phyloP scores from a whole-genome alignment of 345 rosid species.

The Geranium rotundifolium region DNA sequence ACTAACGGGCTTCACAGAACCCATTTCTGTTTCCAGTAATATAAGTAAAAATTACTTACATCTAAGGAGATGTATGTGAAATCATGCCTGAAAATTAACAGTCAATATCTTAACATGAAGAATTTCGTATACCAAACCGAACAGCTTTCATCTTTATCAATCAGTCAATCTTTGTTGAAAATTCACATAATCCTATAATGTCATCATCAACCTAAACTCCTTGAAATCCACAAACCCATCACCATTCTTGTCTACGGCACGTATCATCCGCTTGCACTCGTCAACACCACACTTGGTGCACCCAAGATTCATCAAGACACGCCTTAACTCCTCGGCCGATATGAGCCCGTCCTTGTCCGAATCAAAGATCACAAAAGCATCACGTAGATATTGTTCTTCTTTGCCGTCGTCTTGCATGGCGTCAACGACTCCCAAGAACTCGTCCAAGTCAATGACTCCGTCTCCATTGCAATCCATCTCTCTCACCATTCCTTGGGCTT shows the following conservation, averaged over 20 bases:
- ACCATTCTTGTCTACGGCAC: conserved; percentile 30
- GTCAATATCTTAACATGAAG: too few relatives aligned
- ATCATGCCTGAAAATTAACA: too few relatives aligned
- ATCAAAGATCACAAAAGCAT: conserved; percentile 36
- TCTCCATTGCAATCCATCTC: conserved; percentile 41
- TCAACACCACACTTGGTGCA: conserved; percentile 19
- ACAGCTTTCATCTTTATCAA: too few relatives aligned
- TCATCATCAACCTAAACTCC: conserved; percentile 40
- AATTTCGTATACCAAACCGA: too few relatives aligned
- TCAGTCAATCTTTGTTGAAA: too few relatives aligned
- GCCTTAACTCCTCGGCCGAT: conserved; percentile 33
- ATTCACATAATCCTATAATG: background rate
- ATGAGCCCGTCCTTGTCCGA: conserved; percentile 31
- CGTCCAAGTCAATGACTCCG: conserved; percentile 32
- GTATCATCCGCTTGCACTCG: conserved; percentile 39
- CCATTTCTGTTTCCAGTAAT: too few relatives aligned
- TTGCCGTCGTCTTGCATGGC: background rate
- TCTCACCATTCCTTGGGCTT: conserved; percentile 28
- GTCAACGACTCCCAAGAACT: conserved; percentile 21
- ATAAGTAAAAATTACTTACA: too few relatives aligned
- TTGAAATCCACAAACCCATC: conserved; percentile 45
- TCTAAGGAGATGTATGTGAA: too few relatives aligned
- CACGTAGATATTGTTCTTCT: conserved; percentile 25
- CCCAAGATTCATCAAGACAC: conserved; percentile 26
- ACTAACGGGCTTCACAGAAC: too few relatives aligned